These are phyloP conservation scores for Cryptosporidium muris DNA, from an alignment of 169 alveolate genomes.

Conservation along the genomic window DNA sequence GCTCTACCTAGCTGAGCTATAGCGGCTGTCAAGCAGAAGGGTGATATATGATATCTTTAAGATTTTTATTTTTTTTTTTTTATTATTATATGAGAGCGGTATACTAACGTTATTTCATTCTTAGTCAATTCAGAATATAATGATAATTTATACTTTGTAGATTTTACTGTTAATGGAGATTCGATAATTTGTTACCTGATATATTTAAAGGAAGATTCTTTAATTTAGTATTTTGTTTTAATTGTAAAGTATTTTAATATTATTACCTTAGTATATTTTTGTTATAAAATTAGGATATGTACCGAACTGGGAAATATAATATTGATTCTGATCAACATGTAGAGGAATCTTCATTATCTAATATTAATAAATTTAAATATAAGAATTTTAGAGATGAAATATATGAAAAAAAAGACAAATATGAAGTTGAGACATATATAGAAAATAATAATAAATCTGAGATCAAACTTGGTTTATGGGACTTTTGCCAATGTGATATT, in stretches of 20 bases:
- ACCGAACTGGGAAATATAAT: too few relatives aligned
- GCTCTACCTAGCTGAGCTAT: slow-evolving; percentile 90
- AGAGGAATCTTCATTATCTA: too few relatives aligned
- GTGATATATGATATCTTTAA: background rate
- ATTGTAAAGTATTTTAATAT: too few relatives aligned
- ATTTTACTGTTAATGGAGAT: too few relatives aligned
- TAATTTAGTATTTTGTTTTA: too few relatives aligned
- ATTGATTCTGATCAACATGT: too few relatives aligned
- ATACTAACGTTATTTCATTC: background rate
- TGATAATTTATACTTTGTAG: too few relatives aligned
- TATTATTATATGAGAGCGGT: background rate
- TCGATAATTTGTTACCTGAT: too few relatives aligned
- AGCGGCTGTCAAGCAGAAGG: slow-evolving; percentile 75
- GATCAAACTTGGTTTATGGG: slow-evolving; percentile 88
- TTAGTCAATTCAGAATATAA: background rate
- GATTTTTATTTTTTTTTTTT: background rate
- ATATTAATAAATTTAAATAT: background rate
- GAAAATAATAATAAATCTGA: slow-evolving; percentile 4
- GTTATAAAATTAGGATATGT: too few relatives aligned
- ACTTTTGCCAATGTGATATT: slow-evolving; percentile 93
- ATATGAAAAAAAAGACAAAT: background rate
- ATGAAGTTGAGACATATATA: background rate
- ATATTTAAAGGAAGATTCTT: too few relatives aligned
- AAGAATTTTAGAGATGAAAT: background rate
- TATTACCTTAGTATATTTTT: too few relatives aligned